Base-by-base conservation (phyloP, 257 asterid genomes). In the Solanum commersonii region DNA sequence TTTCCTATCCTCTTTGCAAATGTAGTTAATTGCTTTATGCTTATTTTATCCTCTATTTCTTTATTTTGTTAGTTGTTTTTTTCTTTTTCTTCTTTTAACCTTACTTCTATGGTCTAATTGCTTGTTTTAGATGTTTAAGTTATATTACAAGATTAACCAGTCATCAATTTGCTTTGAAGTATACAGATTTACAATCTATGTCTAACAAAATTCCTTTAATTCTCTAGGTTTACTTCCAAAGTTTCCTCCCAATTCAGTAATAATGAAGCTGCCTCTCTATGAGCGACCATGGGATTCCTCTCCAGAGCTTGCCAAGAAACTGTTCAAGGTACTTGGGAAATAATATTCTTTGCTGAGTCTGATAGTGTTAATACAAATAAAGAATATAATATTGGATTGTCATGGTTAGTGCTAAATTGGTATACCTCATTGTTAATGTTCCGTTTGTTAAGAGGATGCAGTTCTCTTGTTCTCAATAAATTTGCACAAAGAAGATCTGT, bases 251-350 rank as follows among this genome's bases (percentile, higher is more conserved):
- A 90, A 89, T 87, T 93, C 96, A 90, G 98, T 97, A 52, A 81
- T 91, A 83, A 96, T 94, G 99, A 95, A 92, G 92, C 94, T 83
- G 42, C 99, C 99, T 42, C 88, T 97, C 86, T 88, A 90, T 83
- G 88, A 60, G 44, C 98, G 91, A 91, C 99, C 99, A 6, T 97
- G 99, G 99, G 95, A 91, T 89, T 93, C 98, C 90, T 95, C 95
- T 73, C 95, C 96, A 18, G 95, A 95, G 92, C 96, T 97, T 65
- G 92, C 90, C 85, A 96, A 93, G 92, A 97, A 97, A 89, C 95
- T 97, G 88, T 95, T 97, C 91, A 97, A 96, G 99, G 99, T 97
- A 95, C 89, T 63, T 63, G 14, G 59, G 83, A 76, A 59, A 44
- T 42, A 65, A 84, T 88, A 81, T 87, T 83, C 74, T 88, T 35